phyloP scores from a whole-genome alignment of 140 eudicot genomes.

The Eryngium alpinum region DNA sequence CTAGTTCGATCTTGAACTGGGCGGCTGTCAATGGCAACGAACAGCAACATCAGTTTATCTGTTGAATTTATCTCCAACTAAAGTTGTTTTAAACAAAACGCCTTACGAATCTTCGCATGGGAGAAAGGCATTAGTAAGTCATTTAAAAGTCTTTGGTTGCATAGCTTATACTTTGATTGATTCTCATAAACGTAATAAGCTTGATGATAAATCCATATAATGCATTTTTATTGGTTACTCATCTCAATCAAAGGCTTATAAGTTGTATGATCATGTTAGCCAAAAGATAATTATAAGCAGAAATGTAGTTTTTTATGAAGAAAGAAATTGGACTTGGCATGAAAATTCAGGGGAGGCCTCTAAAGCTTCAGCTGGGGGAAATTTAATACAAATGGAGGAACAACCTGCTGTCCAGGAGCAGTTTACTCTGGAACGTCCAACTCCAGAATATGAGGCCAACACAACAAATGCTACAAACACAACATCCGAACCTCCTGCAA shows the following conservation, averaged over 20 bases:
- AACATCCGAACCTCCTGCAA: not conserved
- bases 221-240: conserved; percentile 13
- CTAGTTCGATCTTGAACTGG: no score
- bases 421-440: no score
- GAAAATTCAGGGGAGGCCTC: no score
- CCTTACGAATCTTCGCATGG: conserved; percentile 13
- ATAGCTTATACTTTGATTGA: conserved; percentile 8
- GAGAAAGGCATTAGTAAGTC: conserved; percentile 3
- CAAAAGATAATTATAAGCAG: not conserved
- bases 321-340: not conserved
- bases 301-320: conserved; percentile 1
- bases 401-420: not conserved
- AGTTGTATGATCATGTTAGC: not conserved
- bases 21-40: no score
- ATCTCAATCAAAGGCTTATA: not conserved
- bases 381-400: not conserved
- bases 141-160: conserved; percentile 10
- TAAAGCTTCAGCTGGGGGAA: not conserved
- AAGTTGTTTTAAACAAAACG: not conserved
- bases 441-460: no score
- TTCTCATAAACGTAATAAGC: not conserved
- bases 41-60: not conserved
- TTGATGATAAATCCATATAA: conserved; percentile 8
- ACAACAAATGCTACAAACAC: no score
- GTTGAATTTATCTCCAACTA: no score